phyloP scores from a whole-genome alignment of 805 yeast genomes.

The Saccharomycopsis lassenensis region DNA sequence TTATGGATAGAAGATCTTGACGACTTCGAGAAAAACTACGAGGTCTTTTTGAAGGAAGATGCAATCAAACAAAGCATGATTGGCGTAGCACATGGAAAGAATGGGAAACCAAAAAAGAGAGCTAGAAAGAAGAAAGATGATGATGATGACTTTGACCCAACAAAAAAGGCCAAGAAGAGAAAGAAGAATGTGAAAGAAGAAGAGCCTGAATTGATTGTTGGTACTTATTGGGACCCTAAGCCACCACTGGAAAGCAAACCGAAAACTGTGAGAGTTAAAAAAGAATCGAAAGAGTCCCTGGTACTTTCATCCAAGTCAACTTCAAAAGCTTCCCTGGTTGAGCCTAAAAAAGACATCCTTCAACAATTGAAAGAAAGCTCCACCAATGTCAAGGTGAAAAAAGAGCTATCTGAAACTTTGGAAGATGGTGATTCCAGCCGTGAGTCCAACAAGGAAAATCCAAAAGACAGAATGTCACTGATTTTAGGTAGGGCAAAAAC shows the following conservation, averaged over 20 bases:
- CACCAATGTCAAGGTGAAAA: constrained; percentile 1
- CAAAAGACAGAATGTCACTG: constrained; percentile 8
- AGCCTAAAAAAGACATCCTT: constrained; percentile 4
- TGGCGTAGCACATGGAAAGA: too few species aligned
- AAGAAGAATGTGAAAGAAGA: constrained; percentile 5
- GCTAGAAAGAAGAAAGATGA: constrained; percentile 12
- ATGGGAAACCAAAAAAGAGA: constrained; percentile 6
- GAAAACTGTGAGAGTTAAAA: constrained; percentile 11
- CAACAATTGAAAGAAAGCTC: constrained; percentile 4
- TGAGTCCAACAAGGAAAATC: neutral
- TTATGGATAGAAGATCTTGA: constrained; percentile 82
- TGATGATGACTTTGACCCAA: constrained; percentile 12
- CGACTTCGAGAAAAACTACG: constrained; percentile 55
- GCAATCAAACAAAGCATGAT: constrained; percentile 20
- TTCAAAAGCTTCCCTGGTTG: too few species aligned
- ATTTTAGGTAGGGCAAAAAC: constrained; percentile 16
- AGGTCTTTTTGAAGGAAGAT: constrained; percentile 56
- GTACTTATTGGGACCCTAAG: constrained; percentile 15
- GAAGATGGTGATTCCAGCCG: too few species aligned
- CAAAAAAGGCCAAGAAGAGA: constrained; percentile 10
- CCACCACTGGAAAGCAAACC: constrained; percentile 12
- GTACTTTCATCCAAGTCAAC: too few species aligned
- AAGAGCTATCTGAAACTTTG: too few species aligned
- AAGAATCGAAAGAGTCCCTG: too few species aligned
- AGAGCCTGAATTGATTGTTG: constrained; percentile 7